Evolutionary conservation across 257 asterid species (phyloP), one percentile per base, ranked within the genome.

Genomic region (Solanum pennellii): DNA sequence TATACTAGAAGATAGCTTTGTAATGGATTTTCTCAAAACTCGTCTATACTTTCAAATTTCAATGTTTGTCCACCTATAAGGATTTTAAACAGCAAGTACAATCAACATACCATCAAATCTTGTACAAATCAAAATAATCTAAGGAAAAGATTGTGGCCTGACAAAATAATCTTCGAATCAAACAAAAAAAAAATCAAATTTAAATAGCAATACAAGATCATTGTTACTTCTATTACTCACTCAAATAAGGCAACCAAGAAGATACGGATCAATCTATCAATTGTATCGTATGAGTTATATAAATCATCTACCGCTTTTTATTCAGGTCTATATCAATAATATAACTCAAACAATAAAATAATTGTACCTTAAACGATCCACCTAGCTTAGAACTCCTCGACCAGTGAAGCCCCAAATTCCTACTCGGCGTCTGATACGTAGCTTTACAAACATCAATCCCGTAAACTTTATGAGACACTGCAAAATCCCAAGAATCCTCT

Each of bases 381-480:
- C 91, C 89, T 83, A 83, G 49, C 89, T 93, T 94, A 12, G 96
- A 92, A 86, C 86, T 93, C 88, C 96, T 91, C 0, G 93, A 90
- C 99, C 99, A 97, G 89, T 95, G 98, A 41, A 97, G 92, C 87
- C 96, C 98, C 93, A 97, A 90, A 87, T 94, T 90, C 92, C 90
- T 93, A 87, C 90, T 92, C 13, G 90, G 89, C 1, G 98, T 90
- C 91, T 95, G 97, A 89, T 94, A 97, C 7, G 98, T 92, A 88
- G 95, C 98, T 91, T 82, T 92, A 75, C 95, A 79, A 41, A 94
- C 90, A 88, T 94, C 95, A 88, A 88, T 93, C 23, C 93, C 97
- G 73, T 90, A 95, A 80, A 93, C 93, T 90, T 89, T 95, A 86
- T 91, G 93, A 1, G 96, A 87, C 75, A 95, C 89, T 5, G 96